Percentiles rank a stretch among this genome's conserved stretches.
These are phyloP conservation scores for Tillandsia fasciculata DNA, from an alignment of 176 grass and related monocot species.

Conservation along the genomic window DNA sequence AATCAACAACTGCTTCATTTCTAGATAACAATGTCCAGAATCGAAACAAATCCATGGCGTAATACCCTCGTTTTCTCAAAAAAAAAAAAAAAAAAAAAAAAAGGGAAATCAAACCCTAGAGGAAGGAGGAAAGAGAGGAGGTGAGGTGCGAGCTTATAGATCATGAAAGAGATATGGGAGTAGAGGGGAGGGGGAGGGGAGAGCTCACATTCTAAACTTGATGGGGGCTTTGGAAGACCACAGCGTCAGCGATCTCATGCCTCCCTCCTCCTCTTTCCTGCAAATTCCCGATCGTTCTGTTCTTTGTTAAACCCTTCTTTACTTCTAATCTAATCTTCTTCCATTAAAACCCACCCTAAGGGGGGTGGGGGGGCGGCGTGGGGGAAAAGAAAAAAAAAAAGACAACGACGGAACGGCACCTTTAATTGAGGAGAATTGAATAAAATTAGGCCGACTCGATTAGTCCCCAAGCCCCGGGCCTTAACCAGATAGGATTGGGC, in stretches of 20 bases:
- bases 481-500: no score
- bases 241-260: constrained; percentile 24
- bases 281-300: no score
- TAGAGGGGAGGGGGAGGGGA: not conserved
- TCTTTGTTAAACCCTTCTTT: no score
- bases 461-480: no score
- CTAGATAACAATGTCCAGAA: not conserved
- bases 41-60: no score
- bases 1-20: not conserved
- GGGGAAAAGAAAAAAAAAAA: no score
- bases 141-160: not conserved
- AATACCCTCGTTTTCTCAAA: not conserved
- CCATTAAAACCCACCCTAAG: no score
- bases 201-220: constrained; percentile 65
- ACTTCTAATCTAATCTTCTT: no score
- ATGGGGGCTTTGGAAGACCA: constrained; percentile 34
- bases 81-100: not conserved
- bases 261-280: not conserved
- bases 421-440: no score
- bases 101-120: not conserved
- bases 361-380: no score
- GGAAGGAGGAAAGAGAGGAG: not conserved
- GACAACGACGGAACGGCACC: no score
- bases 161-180: not conserved
- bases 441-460: no score